Conservation (phyloP, 352 stramenopile genomes). For the Globisporangium cederbergense region DNA sequence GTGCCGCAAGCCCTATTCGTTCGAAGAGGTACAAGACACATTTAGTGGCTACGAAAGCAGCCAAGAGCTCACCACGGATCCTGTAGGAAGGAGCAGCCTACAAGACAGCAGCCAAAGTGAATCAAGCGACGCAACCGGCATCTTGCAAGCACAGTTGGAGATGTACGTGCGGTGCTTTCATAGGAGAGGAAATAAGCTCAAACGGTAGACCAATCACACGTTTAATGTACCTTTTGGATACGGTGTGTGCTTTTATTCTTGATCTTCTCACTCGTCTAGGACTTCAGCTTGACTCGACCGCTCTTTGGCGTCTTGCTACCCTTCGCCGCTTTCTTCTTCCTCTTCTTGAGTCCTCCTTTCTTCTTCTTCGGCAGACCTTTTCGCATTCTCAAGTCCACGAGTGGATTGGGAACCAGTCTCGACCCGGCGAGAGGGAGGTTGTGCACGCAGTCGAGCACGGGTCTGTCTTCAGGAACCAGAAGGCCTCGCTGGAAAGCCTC, state of each 20-base stretch:
- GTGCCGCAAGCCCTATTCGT: background rate
- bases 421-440: constrained; percentile 54
- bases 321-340: constrained; percentile 29
- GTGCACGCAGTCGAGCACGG: constrained; percentile 39
- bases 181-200: background rate
- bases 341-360: constrained; percentile 30
- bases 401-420: constrained; percentile 42
- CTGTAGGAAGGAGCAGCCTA: background rate
- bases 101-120: background rate
- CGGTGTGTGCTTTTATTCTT: background rate
- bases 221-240: constrained; percentile 5
- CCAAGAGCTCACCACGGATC: background rate
- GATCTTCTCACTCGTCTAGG: background rate
- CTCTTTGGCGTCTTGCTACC: constrained; percentile 26
- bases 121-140: background rate
- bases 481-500: constrained; percentile 46
- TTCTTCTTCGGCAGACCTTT: constrained; percentile 35
- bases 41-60: background rate
- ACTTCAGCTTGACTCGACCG: constrained; percentile 5
- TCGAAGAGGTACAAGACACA: background rate
- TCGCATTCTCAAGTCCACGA: constrained; percentile 33
- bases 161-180: constrained; percentile 28
- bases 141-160: constrained; percentile 17
- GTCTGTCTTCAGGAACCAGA: constrained; percentile 58
- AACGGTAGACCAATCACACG: background rate